These are phyloP conservation scores for Capillidium rhysosporum DNA, from an alignment of 371 early-diverging fungal species.

Conservation along the genomic window DNA sequence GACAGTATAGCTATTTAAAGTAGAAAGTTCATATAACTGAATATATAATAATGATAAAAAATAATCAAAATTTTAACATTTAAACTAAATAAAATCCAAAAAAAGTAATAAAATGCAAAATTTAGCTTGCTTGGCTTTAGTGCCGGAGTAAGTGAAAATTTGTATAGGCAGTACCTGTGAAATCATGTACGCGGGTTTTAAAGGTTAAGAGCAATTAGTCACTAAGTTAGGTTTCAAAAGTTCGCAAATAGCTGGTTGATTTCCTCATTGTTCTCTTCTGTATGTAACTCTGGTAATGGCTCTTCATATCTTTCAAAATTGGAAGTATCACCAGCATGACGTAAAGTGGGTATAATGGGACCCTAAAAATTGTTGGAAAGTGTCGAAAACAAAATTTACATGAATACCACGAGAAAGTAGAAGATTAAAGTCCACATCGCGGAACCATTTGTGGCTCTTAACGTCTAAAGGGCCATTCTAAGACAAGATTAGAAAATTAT, in stretches of 20 bases:
- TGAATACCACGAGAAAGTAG: conserved; percentile 39
- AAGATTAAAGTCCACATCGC: conserved; percentile 61
- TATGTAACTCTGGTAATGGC: conserved; percentile 12
- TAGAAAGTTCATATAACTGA: too few relatives aligned
- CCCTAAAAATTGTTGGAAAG: conserved; percentile 18
- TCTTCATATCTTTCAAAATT: conserved; percentile 41
- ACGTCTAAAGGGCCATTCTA: conserved; percentile 54
- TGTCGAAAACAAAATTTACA: conserved; percentile 19
- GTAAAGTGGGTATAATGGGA: conserved; percentile 34
- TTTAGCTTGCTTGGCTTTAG: too few relatives aligned
- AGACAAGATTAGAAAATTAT: conserved; percentile 28
- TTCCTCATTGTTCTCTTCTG: conserved; percentile 4
- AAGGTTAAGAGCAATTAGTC: too few relatives aligned
- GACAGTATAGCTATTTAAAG: too few relatives aligned
- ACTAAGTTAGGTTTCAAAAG: conserved; percentile 5
- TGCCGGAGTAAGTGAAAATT: too few relatives aligned
- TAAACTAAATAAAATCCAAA: too few relatives aligned
- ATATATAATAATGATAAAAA: too few relatives aligned
- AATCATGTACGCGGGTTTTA: too few relatives aligned
- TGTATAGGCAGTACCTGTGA: too few relatives aligned
- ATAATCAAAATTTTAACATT: too few relatives aligned
- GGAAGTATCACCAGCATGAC: conserved; percentile 37
- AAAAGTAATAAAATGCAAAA: too few relatives aligned
- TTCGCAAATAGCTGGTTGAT: conserved; percentile 16
- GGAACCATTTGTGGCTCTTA: conserved; percentile 73